Evolutionary conservation across 805 yeast genomes (phyloP), one percentile per base, ranked within the genome.

Genomic region (Isabelozyma pseudorhagii): DNA sequence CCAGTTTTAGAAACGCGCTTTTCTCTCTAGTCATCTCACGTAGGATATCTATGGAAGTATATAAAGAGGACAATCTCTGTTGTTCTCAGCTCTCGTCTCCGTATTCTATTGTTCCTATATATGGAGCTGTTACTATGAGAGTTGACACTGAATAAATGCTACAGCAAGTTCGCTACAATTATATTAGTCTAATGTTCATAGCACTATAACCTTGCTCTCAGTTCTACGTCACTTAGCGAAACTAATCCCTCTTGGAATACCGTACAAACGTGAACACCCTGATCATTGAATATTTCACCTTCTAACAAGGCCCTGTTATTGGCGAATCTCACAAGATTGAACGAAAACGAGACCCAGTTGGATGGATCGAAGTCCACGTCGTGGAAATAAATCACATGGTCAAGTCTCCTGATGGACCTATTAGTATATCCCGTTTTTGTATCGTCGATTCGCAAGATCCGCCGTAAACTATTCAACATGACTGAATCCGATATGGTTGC

Each of bases 321-420:
- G 13, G 74, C 75, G 3, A 84, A 73, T 46, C 81, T 70, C 21
- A 81, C 62, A 38, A 79, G 78, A 44, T 67, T 68, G 42, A 82
- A 70, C 44, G 78, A 72, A 47, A 79, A 77, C 13, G 74, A 69
- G 59, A 80, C 64, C 83, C 85, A 84, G 40, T 81, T 72, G 41
- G 75, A 69, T 1, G 72, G 67, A 40, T 74, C 68, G 50, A 81
- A 74, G 48, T 78, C 81, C 14, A 67, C 65, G 67, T 75, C 79
- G 59, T 84, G 89, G 69, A 86, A 84, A 62, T 83, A 83, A 31
- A 87, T 76, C 0, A 83, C 67, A 59, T 86, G 91, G 55, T 85
- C 91, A 53, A 86, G 63, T 18, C 87, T 81, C 15, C 47, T 45
- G 42, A 58, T 48, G 50, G 64, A 60, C 15, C 61, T 54, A 17